Evolutionary conservation across 177 flowering plant species (phyloP).

Genomic region (Vitis hybrid): DNA sequence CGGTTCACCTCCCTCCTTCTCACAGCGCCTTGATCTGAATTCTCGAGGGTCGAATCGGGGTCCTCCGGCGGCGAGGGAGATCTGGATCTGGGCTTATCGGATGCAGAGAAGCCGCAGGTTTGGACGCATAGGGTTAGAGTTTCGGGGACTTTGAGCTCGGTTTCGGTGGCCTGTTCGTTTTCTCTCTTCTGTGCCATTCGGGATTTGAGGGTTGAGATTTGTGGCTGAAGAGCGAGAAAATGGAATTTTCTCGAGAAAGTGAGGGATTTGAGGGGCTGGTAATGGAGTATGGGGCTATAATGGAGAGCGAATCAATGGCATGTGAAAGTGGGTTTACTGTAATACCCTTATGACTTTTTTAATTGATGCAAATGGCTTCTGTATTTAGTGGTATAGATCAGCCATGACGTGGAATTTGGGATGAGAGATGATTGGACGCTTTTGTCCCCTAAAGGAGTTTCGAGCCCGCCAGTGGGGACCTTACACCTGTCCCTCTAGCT

Average conservation of each 20-base stretch:
- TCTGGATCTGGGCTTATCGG: neutral
- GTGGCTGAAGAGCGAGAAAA: too few species aligned
- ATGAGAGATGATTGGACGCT: too few species aligned
- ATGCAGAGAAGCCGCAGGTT: slow-evolving; percentile 5
- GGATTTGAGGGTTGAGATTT: too few species aligned
- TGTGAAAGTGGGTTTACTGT: neutral
- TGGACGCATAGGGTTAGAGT: slow-evolving; percentile 6
- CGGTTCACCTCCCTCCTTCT: slow-evolving; percentile 45
- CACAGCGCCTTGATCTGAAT: neutral
- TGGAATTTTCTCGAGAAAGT: neutral
- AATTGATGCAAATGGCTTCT: too few species aligned
- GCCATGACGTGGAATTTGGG: too few species aligned
- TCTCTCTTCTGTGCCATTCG: slow-evolving; percentile 22
- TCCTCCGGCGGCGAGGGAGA: neutral
- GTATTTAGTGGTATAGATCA: too few species aligned
- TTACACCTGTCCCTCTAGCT: too few species aligned
- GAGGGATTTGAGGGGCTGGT: slow-evolving; percentile 1
- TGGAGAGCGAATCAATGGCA: slow-evolving; percentile 1
- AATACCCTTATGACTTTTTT: neutral
- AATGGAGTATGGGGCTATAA: neutral
- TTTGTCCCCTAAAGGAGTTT: too few species aligned
- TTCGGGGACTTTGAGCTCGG: slow-evolving; percentile 21
- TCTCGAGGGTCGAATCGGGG: neutral
- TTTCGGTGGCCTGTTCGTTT: slow-evolving; percentile 14
- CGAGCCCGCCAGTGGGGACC: too few species aligned